Evolutionary conservation across 768 basidiomycete species (phyloP).

Genomic region (Cantharellus cinnabarinus): DNA sequence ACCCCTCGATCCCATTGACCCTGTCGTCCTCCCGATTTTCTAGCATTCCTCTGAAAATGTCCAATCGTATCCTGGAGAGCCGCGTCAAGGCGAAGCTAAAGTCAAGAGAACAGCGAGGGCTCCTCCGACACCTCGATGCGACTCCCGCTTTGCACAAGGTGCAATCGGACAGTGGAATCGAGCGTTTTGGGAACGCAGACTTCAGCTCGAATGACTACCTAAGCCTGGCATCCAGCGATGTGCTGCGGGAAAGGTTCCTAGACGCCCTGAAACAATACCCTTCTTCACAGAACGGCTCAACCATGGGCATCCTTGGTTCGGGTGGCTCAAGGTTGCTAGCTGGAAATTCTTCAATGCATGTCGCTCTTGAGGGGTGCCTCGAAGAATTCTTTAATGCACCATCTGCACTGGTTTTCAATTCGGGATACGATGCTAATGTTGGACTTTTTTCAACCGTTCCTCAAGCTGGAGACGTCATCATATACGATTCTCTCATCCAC

Average conservation of each 20-base stretch:
- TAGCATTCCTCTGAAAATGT: not conserved
- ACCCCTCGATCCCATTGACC: too few species aligned
- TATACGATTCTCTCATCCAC: conserved; percentile 78
- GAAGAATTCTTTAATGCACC: conserved; percentile 38
- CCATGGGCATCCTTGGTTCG: conserved; percentile 52
- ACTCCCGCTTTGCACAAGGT: conserved; percentile 21
- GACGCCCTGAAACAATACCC: conserved; percentile 20
- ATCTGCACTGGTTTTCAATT: conserved; percentile 70
- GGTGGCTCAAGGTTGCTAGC: conserved; percentile 76
- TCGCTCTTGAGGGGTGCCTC: conserved; percentile 49
- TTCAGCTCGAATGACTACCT: conserved; percentile 92
- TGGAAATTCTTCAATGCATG: conserved; percentile 43
- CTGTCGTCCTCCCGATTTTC: too few species aligned
- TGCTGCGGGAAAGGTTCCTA: conserved; percentile 40
- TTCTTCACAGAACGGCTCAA: too few species aligned
- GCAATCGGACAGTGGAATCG: conserved; percentile 10
- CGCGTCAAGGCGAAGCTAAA: conserved; percentile 16
- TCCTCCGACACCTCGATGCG: conserved; percentile 49
- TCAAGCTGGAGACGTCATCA: conserved; percentile 49
- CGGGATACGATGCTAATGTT: conserved; percentile 83
- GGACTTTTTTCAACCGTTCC: conserved; percentile 70
- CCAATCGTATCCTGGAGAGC: not conserved
- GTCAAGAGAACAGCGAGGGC: conserved; percentile 44
- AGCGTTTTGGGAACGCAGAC: conserved; percentile 21
- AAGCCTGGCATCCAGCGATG: conserved; percentile 42